Percentiles rank a stretch among this genome's conserved stretches.
These are phyloP conservation scores for Geotrichum klebahnii DNA, from an alignment of 1,139 yeast species.

Conservation along the genomic window DNA sequence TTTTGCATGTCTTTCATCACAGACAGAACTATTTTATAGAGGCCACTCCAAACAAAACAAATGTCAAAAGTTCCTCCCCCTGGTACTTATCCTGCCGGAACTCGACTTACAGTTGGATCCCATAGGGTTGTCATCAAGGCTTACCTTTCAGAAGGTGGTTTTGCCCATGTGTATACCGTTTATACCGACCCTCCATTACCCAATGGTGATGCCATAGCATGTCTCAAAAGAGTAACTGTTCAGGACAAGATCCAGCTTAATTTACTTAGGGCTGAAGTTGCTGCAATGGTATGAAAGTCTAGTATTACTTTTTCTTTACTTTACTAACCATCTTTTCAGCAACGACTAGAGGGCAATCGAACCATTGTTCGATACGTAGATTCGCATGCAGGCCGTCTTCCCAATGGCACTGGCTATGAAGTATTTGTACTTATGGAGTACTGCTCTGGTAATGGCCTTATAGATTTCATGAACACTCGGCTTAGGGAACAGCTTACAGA, in stretches of 20 bases:
- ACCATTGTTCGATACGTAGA: constrained; percentile 87
- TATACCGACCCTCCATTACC: constrained; percentile 46
- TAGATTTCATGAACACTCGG: constrained; percentile 92
- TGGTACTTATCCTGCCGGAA: constrained; percentile 62
- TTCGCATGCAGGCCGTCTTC: constrained; percentile 82
- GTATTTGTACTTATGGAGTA: constrained; percentile 90
- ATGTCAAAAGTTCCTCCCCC: constrained; percentile 36
- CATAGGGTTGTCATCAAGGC: constrained; percentile 55
- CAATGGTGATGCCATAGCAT: constrained; percentile 41
- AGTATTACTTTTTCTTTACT: not conserved
- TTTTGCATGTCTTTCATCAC: not conserved
- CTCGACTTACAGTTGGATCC: constrained; percentile 61
- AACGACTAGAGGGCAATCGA: constrained; percentile 68
- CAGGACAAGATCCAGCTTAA: constrained; percentile 69
- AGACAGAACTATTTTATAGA: too few species aligned
- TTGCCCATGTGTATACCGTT: constrained; percentile 74
- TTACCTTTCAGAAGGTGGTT: constrained; percentile 70
- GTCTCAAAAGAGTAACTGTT: constrained; percentile 71
- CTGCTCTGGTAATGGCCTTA: constrained; percentile 74
- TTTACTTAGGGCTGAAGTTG: constrained; percentile 69
- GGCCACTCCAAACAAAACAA: too few species aligned
- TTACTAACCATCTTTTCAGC: constrained; percentile 31
- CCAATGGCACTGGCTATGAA: constrained; percentile 58
- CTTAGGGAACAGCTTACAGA: constrained; percentile 77
- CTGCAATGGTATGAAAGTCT: constrained; percentile 52